Evolutionary conservation across 176 grass and related monocot species (phyloP).

Genomic region (Tillandsia leiboldiana): DNA sequence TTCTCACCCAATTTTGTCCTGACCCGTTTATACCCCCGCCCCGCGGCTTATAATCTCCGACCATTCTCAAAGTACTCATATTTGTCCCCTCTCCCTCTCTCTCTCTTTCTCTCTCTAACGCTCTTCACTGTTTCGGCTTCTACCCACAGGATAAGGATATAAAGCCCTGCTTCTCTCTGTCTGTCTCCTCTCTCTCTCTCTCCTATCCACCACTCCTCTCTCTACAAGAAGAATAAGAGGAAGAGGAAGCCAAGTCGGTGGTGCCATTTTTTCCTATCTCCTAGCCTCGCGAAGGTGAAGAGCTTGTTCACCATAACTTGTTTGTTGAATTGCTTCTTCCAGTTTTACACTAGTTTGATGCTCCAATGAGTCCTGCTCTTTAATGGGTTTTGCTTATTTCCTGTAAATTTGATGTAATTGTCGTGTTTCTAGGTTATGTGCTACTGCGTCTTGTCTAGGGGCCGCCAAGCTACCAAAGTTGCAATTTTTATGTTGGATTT

Average conservation of each 20-base stretch:
- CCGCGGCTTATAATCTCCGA: too few species aligned
- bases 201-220: not conserved
- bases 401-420: not conserved
- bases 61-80: too few species aligned
- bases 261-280: slow-evolving; percentile 4
- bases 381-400: not conserved
- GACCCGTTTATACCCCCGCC: too few species aligned
- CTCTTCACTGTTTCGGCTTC: not conserved
- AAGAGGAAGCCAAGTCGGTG: not conserved
- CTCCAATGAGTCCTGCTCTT: not conserved
- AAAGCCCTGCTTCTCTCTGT: not conserved
- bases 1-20: too few species aligned
- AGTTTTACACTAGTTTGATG: not conserved
- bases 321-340: slow-evolving; percentile 26
- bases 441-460: too few species aligned
- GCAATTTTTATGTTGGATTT: too few species aligned
- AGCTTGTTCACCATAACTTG: slow-evolving; percentile 3
- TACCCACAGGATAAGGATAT: slow-evolving; percentile 34
- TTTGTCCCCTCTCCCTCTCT: too few species aligned
- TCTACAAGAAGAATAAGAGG: slow-evolving; percentile 12
- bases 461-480: too few species aligned
- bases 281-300: not conserved
- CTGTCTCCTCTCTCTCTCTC: not conserved
- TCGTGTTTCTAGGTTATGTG: too few species aligned
- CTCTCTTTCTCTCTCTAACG: too few species aligned